Evolutionary conservation across 768 basidiomycete species (phyloP), one percentile per base, ranked within the genome.

Genomic region (Kwoniella dejecticola): DNA sequence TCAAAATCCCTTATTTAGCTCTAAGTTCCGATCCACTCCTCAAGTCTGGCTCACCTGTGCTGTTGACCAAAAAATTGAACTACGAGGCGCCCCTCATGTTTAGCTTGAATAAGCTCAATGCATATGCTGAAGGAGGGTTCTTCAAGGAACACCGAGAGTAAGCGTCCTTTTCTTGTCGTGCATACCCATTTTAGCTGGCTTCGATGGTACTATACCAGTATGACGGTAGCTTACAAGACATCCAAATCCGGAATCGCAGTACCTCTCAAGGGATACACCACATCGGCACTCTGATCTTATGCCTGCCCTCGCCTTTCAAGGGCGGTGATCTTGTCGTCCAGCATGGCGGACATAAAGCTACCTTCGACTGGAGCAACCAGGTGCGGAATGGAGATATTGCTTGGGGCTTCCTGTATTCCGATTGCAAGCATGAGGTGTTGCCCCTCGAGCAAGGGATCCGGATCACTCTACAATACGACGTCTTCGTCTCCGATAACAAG

Each of bases 391-490:
- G 21, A 40, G 46, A 50, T 21, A 46, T 64, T 21, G 52, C 76
- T 7, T 84, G 81, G 70, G 71, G 76, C 23, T 81, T 82, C 12
- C 82, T 84, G 62, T 82, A 77, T 70, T 77, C 80, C 33, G 83
- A 83, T 50, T 72, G 83, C 60, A 80, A 83, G 52, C 82, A 83
- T 62, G 82, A 84, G 52, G 82, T 84, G 49, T 38, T 76, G n/a
- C 78, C 75, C 0, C 81, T 84, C 54, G 74, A 36, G 4, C 76
- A 79, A 0, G 83, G 83, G 0, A 70, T 80, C 33, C 80, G 84
- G 2, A 76, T 84, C 31, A 84, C 81, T 2, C 45, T 84, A 47
- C 81, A 83, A 0, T 75, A 69, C 44, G 68, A 72, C 29, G 58
- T 72, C 49, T 72, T 52, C 50, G 41, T 42, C 8, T 42, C 19